Percentiles rank a stretch among this genome's conserved stretches.
phyloP scores from a whole-genome alignment of 345 rosid species.

The Ceriops decandra region DNA sequence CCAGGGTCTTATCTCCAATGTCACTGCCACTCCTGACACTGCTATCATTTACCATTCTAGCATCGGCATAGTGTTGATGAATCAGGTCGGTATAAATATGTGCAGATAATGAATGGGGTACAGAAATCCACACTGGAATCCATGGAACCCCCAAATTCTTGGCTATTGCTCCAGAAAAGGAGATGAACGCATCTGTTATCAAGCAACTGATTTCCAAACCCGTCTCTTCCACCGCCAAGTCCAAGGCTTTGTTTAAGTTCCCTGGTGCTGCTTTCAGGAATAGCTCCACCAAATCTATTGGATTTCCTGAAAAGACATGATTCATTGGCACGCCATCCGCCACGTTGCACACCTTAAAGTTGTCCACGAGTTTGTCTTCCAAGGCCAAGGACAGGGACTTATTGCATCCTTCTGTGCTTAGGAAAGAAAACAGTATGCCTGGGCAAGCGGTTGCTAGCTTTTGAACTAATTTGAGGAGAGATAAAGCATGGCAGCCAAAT shows the following conservation, averaged over 20 bases:
- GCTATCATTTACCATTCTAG: background rate
- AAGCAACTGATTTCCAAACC: conserved; percentile 43
- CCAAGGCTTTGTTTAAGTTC: conserved; percentile 30
- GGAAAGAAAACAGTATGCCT: conserved; percentile 45
- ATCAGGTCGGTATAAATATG: conserved; percentile 41
- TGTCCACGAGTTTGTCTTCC: conserved; percentile 11
- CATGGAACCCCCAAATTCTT: conserved; percentile 36
- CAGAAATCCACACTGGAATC: conserved; percentile 42
- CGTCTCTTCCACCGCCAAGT: conserved; percentile 31
- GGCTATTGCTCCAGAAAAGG: conserved; percentile 40
- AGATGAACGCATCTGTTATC: conserved; percentile 52
- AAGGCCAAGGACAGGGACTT: conserved; percentile 18
- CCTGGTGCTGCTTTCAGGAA: conserved; percentile 39
- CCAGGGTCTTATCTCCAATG: conserved; percentile 26
- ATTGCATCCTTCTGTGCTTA: conserved; percentile 43
- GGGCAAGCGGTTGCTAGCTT: conserved; percentile 46
- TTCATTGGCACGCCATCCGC: conserved; percentile 29
- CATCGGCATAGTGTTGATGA: conserved; percentile 12
- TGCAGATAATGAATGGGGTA: conserved; percentile 38
- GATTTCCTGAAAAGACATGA: conserved; percentile 25
- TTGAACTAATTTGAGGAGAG: conserved; percentile 41
- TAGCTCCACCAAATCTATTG: conserved; percentile 40
- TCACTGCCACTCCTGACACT: background rate
- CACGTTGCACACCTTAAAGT: conserved; percentile 38
- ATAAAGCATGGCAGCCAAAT: conserved; percentile 47